These are phyloP conservation scores for Trichaptum fuscoviolaceum DNA, from an alignment of 768 basidiomycete genomes.

Conservation along the genomic window DNA sequence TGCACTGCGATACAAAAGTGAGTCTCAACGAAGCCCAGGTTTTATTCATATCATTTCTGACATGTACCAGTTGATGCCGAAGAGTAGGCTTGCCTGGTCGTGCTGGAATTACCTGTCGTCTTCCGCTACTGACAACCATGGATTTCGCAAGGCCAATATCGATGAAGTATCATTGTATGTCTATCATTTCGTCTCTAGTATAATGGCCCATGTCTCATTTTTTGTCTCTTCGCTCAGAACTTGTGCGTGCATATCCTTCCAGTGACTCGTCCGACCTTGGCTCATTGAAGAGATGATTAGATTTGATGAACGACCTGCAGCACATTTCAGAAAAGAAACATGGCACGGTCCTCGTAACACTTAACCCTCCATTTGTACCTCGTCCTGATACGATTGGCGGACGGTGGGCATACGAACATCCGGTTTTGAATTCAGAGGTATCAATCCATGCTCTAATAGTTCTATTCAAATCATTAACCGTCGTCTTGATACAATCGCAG, in stretches of 20 bases:
- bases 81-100: slow-evolving; percentile 55
- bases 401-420: slow-evolving; percentile 62
- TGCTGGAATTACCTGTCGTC: slow-evolving; percentile 77
- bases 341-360: slow-evolving; percentile 65
- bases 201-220: slow-evolving; percentile 7
- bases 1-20: slow-evolving; percentile 62
- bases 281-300: slow-evolving; percentile 26
- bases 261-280: neutral
- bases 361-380: slow-evolving; percentile 67
- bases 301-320: slow-evolving; percentile 75
- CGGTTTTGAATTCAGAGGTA: slow-evolving; percentile 53
- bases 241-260: slow-evolving; percentile 26
- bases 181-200: neutral
- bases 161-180: slow-evolving; percentile 60
- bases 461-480: neutral
- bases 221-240: slow-evolving; percentile 27
- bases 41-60: neutral
- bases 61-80: slow-evolving; percentile 57
- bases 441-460: slow-evolving; percentile 10
- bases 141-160: slow-evolving; percentile 39
- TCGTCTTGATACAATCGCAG: slow-evolving; percentile 12
- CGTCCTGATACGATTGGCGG: slow-evolving; percentile 39
- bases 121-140: slow-evolving; percentile 32
- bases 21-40: slow-evolving; percentile 15
- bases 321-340: slow-evolving; percentile 49